phyloP scores from a whole-genome alignment of 176 grass and related monocot genomes.

The Alloteropsis semialata region DNA sequence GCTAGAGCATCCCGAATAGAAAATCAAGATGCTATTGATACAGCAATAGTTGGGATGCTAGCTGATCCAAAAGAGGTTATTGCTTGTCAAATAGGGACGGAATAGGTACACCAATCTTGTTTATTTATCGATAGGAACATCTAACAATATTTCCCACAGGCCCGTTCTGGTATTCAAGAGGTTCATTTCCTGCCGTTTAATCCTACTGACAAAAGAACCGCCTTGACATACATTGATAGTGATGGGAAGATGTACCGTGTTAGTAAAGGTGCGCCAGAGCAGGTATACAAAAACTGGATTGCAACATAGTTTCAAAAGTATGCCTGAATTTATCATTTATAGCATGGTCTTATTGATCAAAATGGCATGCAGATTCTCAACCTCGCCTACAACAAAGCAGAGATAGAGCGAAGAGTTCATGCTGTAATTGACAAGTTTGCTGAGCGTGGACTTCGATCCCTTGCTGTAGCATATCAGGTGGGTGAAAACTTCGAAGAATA shows the following conservation, averaged over 20 bases:
- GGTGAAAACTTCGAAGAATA: background rate
- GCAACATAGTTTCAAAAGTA: background rate
- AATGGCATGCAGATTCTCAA: conserved; percentile 3
- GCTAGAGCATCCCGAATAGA: conserved; percentile 13
- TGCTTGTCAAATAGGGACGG: background rate
- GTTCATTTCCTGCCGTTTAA: conserved; percentile 15
- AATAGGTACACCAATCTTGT: background rate
- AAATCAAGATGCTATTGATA: conserved; percentile 23
- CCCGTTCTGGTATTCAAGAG: conserved; percentile 16
- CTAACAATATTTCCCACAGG: background rate
- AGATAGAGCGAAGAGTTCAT: conserved; percentile 5
- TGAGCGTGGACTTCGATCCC: conserved; percentile 4
- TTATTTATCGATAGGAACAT: background rate
- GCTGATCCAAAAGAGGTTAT: conserved; percentile 14
- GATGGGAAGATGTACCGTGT: conserved; percentile 21
- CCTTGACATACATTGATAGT: conserved; percentile 12
- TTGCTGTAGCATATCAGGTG: conserved; percentile 21
- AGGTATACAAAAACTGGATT: background rate
- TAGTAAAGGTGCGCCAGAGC: conserved; percentile 14
- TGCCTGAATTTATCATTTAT: background rate
- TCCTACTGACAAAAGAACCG: conserved; percentile 4
- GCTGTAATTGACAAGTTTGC: conserved; percentile 22
- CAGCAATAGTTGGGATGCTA: conserved; percentile 17
- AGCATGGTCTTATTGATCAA: background rate
- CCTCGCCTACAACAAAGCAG: background rate